phyloP scores from a whole-genome alignment of 257 asterid genomes.

The Voacanga thouarsii region DNA sequence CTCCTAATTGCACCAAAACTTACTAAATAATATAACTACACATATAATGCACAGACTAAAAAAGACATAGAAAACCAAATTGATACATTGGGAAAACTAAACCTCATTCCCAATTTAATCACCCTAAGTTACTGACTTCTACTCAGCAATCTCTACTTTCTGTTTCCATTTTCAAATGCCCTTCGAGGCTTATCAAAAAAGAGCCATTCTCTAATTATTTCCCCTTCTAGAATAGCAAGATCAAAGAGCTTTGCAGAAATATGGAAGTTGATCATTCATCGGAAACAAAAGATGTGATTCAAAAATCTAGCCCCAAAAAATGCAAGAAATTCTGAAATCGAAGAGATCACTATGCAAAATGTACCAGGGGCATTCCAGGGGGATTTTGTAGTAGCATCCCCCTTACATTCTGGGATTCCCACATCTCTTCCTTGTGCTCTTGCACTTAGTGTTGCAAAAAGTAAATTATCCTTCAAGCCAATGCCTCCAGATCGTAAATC shows the following conservation, averaged over 20 bases:
- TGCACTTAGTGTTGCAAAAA: conserved; percentile 83
- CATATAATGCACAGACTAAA: too few species aligned
- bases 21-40: too few species aligned
- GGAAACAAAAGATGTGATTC: too few species aligned
- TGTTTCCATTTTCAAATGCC: conserved; percentile 95
- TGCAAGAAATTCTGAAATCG: too few species aligned
- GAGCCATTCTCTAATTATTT: conserved; percentile 91
- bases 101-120: too few species aligned
- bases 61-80: too few species aligned
- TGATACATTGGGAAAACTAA: too few species aligned
- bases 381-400: conserved; percentile 97
- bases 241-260: conserved; percentile 97
- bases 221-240: conserved; percentile 65
- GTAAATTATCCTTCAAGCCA: conserved; percentile 86
- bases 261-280: too few species aligned
- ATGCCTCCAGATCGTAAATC: conserved; percentile 87
- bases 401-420: conserved; percentile 93
- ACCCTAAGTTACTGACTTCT: too few species aligned
- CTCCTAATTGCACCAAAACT: too few species aligned
- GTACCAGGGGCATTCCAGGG: conserved; percentile 98
- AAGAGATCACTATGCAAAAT: conserved; percentile 8
- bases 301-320: too few species aligned
- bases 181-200: conserved; percentile 96
- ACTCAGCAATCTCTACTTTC: conserved; percentile 90
- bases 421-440: conserved; percentile 80